phyloP scores from a whole-genome alignment of 176 grass and related monocot species.

The Musa itinerans region DNA sequence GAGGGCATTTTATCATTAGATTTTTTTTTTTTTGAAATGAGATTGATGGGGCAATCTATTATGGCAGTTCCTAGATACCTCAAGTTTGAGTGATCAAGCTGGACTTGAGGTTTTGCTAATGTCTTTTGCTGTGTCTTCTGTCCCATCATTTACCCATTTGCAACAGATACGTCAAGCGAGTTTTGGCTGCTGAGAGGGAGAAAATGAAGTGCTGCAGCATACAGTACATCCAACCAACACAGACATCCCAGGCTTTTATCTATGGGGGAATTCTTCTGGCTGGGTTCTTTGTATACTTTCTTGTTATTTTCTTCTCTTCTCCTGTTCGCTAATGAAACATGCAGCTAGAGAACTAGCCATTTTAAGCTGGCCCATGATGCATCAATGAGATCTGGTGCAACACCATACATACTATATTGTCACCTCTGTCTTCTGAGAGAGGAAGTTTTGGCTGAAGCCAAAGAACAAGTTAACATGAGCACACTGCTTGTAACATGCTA shows the following conservation, averaged over 20 bases:
- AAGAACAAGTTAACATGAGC: too few species aligned
- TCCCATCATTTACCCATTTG: background rate
- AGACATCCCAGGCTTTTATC: conserved; percentile 79
- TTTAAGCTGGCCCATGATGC: too few species aligned
- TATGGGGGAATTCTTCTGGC: conserved; percentile 93
- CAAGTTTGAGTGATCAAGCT: too few species aligned
- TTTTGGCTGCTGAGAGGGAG: conserved; percentile 55
- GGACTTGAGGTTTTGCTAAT: background rate
- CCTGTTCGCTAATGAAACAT: conserved; percentile 51
- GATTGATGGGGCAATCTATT: background rate
- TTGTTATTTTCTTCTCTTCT: conserved; percentile 98
- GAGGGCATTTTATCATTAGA: too few species aligned
- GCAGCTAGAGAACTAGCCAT: background rate
- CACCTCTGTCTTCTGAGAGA: too few species aligned
- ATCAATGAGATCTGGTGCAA: too few species aligned
- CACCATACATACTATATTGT: too few species aligned
- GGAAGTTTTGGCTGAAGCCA: too few species aligned
- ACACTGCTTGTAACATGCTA: too few species aligned
- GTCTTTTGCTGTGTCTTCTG: background rate
- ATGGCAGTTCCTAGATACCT: background rate
- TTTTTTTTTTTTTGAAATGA: too few species aligned
- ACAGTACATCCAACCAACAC: conserved; percentile 61
- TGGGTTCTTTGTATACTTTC: conserved; percentile 90
- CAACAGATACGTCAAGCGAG: conserved; percentile 67
- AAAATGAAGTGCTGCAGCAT: conserved; percentile 93